These are phyloP conservation scores for Trichophaea hybrida DNA, from an alignment of 2,329 filamentous ascomycete genomes.

Conservation along the genomic window DNA sequence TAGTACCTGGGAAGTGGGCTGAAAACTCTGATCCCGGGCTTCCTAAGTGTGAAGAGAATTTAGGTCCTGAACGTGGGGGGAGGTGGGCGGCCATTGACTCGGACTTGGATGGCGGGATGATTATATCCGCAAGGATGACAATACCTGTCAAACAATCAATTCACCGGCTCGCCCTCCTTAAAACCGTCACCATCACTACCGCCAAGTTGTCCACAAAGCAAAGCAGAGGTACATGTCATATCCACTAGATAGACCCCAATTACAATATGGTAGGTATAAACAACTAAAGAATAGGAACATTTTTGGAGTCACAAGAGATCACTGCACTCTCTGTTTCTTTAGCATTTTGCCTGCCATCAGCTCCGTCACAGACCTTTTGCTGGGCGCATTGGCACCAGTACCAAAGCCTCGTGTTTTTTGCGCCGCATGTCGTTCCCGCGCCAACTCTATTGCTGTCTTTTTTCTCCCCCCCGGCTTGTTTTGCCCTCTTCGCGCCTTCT, in stretches of 20 bases:
- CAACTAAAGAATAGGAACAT: neutral
- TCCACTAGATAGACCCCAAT: neutral
- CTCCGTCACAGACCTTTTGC: constrained; percentile 6
- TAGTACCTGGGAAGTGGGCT: too few species aligned
- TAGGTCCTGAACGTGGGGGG: too few species aligned
- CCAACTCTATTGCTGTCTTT: constrained; percentile 23
- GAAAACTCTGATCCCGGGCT: too few species aligned
- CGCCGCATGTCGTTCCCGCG: constrained; percentile 23
- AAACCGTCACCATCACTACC: too few species aligned
- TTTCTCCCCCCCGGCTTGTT: constrained; percentile 8
- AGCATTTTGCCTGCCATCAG: neutral
- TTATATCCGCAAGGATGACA: too few species aligned
- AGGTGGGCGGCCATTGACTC: too few species aligned
- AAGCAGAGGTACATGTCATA: neutral
- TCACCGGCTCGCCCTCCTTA: too few species aligned
- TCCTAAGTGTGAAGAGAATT: too few species aligned
- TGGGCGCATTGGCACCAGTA: constrained; percentile 10
- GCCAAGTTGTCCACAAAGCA: too few species aligned
- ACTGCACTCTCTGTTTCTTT: constrained; percentile 6
- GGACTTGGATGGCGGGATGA: too few species aligned
- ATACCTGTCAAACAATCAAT: too few species aligned
- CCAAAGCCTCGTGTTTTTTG: constrained; percentile 14
- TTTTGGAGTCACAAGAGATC: neutral
- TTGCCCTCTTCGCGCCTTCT: neutral
- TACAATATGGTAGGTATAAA: neutral